Conservation (phyloP, 148 eudicot species). For the Drosera capensis region DNA sequence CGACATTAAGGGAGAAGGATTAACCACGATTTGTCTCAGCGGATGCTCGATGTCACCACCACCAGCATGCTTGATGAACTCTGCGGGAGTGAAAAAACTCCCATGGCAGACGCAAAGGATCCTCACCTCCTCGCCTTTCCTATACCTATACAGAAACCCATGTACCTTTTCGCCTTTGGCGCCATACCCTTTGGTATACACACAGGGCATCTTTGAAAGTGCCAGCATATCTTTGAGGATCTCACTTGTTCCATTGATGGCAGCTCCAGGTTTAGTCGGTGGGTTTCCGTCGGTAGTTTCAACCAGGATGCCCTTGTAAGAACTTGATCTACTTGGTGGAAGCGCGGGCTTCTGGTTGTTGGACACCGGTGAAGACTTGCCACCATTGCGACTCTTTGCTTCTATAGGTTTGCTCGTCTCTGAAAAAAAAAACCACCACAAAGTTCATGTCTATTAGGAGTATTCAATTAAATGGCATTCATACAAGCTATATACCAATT, state of each 20-base stretch:
- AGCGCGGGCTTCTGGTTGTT: neutral
- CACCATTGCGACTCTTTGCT: neutral
- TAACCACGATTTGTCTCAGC: constrained; percentile 41
- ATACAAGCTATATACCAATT: too few relatives aligned
- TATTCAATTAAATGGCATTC: too few relatives aligned
- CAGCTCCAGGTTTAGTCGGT: neutral
- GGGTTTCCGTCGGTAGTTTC: neutral
- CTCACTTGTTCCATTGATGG: neutral
- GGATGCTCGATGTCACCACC: constrained; percentile 49
- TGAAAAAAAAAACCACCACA: too few relatives aligned
- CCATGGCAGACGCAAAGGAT: constrained; percentile 68
- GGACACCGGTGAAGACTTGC: neutral
- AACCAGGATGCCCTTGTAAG: neutral
- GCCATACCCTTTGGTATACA: constrained; percentile 31
- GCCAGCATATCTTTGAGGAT: neutral
- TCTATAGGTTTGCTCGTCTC: neutral
- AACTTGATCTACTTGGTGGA: neutral
- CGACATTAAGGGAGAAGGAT: constrained; percentile 13
- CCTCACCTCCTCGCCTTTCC: constrained; percentile 38
- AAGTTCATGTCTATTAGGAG: too few relatives aligned
- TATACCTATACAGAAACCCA: constrained; percentile 40
- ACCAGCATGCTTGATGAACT: constrained; percentile 54
- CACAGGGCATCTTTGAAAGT: constrained; percentile 12
- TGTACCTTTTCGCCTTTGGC: constrained; percentile 28
- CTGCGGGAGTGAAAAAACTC: constrained; percentile 40